Conservation (phyloP, 768 basidiomycete genomes). For the Amanita pallidorosea region DNA sequence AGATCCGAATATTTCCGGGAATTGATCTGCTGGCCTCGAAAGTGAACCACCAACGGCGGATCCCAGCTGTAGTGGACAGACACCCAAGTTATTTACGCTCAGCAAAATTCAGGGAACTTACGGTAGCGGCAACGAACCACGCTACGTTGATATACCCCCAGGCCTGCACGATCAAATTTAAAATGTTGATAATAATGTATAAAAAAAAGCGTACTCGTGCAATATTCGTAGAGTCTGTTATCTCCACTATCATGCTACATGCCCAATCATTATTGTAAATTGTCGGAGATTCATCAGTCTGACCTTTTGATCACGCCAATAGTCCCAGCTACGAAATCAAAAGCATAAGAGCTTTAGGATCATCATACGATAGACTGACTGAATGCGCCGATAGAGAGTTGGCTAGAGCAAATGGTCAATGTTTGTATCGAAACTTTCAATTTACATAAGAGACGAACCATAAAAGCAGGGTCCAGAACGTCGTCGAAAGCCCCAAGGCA, state of each 20-base stretch:
- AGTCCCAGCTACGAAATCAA: slow-evolving; percentile 31
- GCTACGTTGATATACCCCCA: slow-evolving; percentile 32
- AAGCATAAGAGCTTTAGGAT: neutral
- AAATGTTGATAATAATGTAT: neutral
- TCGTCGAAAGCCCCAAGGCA: slow-evolving; percentile 61
- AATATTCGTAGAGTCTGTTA: slow-evolving; percentile 46
- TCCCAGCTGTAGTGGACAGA: slow-evolving; percentile 10
- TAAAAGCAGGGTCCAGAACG: slow-evolving; percentile 54
- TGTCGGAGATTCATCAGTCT: neutral
- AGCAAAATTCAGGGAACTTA: slow-evolving; percentile 3
- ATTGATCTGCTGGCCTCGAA: slow-evolving; percentile 11
- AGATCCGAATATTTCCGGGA: slow-evolving; percentile 18
- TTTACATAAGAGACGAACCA: slow-evolving; percentile 20
- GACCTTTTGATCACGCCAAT: slow-evolving; percentile 56
- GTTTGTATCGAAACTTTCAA: neutral
- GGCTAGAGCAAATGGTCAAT: slow-evolving; percentile 24
- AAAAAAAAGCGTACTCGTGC: slow-evolving; percentile 20
- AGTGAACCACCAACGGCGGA: slow-evolving; percentile 42
- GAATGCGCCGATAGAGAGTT: slow-evolving; percentile 58
- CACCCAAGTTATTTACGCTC: neutral
- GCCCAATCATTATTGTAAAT: neutral
- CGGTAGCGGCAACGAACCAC: slow-evolving; percentile 12
- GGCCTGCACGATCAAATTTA: too few relatives aligned
- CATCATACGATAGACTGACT: slow-evolving; percentile 25
- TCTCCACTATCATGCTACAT: slow-evolving; percentile 39